Evolutionary conservation across 169 alveolate species (phyloP).

Genomic region (Cryptosporidium xiaoi): DNA sequence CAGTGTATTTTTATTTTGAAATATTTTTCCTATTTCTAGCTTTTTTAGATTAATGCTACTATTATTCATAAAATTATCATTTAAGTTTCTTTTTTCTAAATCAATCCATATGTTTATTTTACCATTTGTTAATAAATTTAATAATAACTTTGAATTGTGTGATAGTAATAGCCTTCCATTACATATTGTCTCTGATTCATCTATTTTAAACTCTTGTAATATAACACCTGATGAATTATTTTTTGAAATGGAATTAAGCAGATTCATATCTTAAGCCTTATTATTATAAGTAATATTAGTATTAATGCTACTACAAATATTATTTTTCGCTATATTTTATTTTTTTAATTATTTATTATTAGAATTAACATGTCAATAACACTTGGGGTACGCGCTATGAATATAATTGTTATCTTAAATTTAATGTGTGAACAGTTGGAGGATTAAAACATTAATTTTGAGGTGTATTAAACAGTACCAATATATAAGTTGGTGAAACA

Average conservation of each 20-base stretch:
- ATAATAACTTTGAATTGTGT: slow-evolving; percentile 23
- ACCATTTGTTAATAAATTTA: slow-evolving; percentile 33
- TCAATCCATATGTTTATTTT: background rate
- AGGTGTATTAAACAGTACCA: no score
- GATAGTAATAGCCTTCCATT: slow-evolving; percentile 51
- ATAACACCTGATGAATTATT: slow-evolving; percentile 18
- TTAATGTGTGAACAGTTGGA: no score
- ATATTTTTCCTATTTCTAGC: background rate
- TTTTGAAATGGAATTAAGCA: background rate
- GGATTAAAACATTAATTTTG: no score
- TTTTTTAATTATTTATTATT: background rate
- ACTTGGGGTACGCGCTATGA: no score
- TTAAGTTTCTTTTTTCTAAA: background rate
- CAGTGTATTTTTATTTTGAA: slow-evolving; percentile 14
- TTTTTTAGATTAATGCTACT: background rate
- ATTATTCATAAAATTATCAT: background rate
- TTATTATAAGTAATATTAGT: slow-evolving; percentile 1
- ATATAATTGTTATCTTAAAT: no score
- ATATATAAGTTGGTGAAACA: no score
- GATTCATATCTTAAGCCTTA: background rate
- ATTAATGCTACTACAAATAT: slow-evolving; percentile 12
- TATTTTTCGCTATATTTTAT: background rate
- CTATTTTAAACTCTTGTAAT: background rate
- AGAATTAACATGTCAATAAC: no score
- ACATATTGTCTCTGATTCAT: background rate